Base-by-base conservation (phyloP, 371 early-diverging fungal genomes). In the Smittium culicis region DNA sequence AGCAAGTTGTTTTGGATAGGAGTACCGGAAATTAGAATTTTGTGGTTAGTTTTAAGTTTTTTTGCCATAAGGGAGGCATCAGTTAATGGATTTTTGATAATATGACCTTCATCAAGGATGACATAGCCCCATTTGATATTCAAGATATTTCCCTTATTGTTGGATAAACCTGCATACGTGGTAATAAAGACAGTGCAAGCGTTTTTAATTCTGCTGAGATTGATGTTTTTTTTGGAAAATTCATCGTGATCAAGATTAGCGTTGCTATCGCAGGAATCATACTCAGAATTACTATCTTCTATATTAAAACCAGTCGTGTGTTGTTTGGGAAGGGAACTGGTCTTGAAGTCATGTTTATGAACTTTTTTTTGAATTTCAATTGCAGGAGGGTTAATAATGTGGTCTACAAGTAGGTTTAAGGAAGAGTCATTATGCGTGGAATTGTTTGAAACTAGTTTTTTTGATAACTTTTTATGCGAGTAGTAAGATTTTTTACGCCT, bases 41-140 rank as follows among this genome's bases (percentile, higher is more conserved):
- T 81, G 71, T 94, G 89, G 0, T 89, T 84, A 17, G 93, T 93
- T 79, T 88, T 75, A 2, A 97, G 74, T 61, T 85, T 84, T 72
- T 98, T 98, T 78, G 92, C 90, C 1, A 85, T 77, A 58, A 91
- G 63, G 0, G 96, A 93, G 0, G 93, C 88, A 33, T 88, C 89
- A 0, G 98, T 85, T 69, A 95, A 92, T 0, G 94, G 93, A 68
- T 98, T 98, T 67, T 96, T 84, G 35, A 99, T 94, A 76, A 92
- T 91, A 77, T 99, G 99, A 0, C 98, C 99, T 79, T 99, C 99
- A 78, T 99, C 99, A 35, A 98, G 74, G 1, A 98, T 82, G n/a
- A 88, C 85, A 67, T 91, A 93, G 0, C 88, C 88, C 96, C 96
- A 99, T 35, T 78, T 74, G 60, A 85, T 80, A 20, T 82, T 81